phyloP scores from a whole-genome alignment of 108 stramenopile species.

The Asterionellopsis glacialis region DNA sequence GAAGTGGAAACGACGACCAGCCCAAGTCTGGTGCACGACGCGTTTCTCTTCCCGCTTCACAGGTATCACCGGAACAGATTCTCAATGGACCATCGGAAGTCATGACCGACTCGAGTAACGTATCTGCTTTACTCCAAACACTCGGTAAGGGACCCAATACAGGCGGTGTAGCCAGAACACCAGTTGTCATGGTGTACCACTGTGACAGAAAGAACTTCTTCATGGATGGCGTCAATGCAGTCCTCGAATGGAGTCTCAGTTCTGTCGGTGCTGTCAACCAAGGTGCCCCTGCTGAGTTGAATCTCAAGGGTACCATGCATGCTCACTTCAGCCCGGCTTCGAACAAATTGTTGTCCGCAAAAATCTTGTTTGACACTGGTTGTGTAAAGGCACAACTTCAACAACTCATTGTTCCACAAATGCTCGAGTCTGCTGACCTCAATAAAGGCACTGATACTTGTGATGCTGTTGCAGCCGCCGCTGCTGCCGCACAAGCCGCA shows the following conservation, averaged over 20 bases:
- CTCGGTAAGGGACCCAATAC: slow-evolving; percentile 26
- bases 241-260: slow-evolving; percentile 63
- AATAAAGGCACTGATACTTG: slow-evolving; percentile 9
- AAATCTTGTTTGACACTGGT: slow-evolving; percentile 66
- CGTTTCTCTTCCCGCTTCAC: background rate
- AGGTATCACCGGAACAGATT: slow-evolving; percentile 38
- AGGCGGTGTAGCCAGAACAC: background rate
- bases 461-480: slow-evolving; percentile 21
- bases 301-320: slow-evolving; percentile 51
- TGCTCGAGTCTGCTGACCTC: slow-evolving; percentile 9
- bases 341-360: slow-evolving; percentile 75
- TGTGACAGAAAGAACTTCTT: slow-evolving; percentile 75
- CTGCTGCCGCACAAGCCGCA: slow-evolving; percentile 35
- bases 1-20: too few relatives aligned
- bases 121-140: slow-evolving; percentile 51
- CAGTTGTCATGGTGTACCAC: slow-evolving; percentile 40
- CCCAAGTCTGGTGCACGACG: slow-evolving; percentile 6
- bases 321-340: slow-evolving; percentile 76
- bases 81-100: slow-evolving; percentile 54
- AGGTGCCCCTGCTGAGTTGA: slow-evolving; percentile 42
- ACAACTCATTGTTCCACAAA: background rate
- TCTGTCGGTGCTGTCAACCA: slow-evolving; percentile 39
- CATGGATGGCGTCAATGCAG: slow-evolving; percentile 70
- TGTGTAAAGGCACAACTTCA: slow-evolving; percentile 45
- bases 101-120: slow-evolving; percentile 58